Conservation (phyloP, 495 filamentous ascomycete genomes). For the Penicillium steckii region DNA sequence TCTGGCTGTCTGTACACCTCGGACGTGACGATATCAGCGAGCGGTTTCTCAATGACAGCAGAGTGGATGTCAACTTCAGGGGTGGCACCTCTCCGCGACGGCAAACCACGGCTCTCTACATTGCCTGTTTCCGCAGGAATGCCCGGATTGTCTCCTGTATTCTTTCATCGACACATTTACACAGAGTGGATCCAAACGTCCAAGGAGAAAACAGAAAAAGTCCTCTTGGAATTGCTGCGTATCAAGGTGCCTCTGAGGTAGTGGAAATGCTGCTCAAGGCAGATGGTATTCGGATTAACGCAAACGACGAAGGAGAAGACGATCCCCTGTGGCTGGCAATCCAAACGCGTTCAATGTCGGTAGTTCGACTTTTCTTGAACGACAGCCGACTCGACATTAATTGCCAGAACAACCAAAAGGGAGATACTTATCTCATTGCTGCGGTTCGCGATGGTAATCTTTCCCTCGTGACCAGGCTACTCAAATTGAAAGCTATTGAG, state of each 20-base stretch:
- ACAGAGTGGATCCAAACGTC: constrained; percentile 2
- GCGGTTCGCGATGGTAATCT: neutral
- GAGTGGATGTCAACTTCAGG: constrained; percentile 2
- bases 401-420: constrained; percentile 7
- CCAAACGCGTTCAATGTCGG: constrained; percentile 1
- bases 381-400: constrained; percentile 8
- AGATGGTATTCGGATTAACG: constrained; percentile 5
- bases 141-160: constrained; percentile 3
- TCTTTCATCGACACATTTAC: constrained; percentile 2
- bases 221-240: constrained; percentile 1
- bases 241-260: constrained; percentile 1
- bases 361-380: constrained; percentile 2
- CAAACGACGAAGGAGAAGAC: constrained; percentile 3
- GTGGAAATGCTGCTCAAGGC: constrained; percentile 1
- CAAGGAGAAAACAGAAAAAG: constrained; percentile 1
- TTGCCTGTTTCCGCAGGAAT: neutral
- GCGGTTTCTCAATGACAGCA: constrained; percentile 3
- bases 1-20: constrained; percentile 1
- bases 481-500: constrained; percentile 2
- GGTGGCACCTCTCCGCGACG: neutral
- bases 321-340: constrained; percentile 8
- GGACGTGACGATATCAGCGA: constrained; percentile 1
- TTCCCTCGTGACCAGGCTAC: neutral
- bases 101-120: neutral
- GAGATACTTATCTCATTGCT: constrained; percentile 9